Evolutionary conservation across 2,329 filamentous ascomycete species (phyloP), one percentile per base, ranked within the genome.

Genomic region (Teratosphaeria viscida): DNA sequence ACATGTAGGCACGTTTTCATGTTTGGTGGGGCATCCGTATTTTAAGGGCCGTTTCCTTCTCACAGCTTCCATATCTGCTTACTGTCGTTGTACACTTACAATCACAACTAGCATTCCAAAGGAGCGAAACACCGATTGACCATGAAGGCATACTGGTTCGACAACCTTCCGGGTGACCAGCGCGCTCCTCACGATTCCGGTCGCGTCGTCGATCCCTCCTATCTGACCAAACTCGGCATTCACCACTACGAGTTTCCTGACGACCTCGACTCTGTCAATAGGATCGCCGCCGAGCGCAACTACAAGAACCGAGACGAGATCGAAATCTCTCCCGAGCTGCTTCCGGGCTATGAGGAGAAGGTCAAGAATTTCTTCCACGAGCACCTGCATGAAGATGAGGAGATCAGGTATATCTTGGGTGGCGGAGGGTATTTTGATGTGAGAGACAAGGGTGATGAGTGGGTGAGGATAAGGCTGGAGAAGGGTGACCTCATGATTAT

Each of bases 231-330:
- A 58, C 80, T 97, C 19, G 92, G 92, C 61, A 90, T 99, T 43
- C 76, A 90, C 53, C 94, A 95, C 80, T 85, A 84, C 73, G 79
- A 82, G 71, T 83, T 88, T 67, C 78, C 85, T 12, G 76, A 81
- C 54, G 77, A 83, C 37, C 72, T 92, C 55, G 76, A 79, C 35
- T 79, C 80, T 29, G 91, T 97, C 49, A 82, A 97, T 73, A 73
- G 77, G 35, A 82, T 99, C 53, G 92, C 94, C 2, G 67, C 75
- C 3, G 78, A 88, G 65, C 88, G 92, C 61, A 82, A 83, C 67
- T 97, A 99, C 82, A 92, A 88, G 79, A 96, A 97, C 79, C 88
- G 92, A 60, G 94, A 99, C 78, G 86, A 95, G 76, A 89, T 97
- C 73, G 89, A 84, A 61, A 89, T 99, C 26, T 95, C 90, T 7